Percentiles rank a stretch among this genome's conserved stretches.
These are phyloP conservation scores for Arctium minus DNA, from an alignment of 129 eudicot genomes.

Conservation along the genomic window DNA sequence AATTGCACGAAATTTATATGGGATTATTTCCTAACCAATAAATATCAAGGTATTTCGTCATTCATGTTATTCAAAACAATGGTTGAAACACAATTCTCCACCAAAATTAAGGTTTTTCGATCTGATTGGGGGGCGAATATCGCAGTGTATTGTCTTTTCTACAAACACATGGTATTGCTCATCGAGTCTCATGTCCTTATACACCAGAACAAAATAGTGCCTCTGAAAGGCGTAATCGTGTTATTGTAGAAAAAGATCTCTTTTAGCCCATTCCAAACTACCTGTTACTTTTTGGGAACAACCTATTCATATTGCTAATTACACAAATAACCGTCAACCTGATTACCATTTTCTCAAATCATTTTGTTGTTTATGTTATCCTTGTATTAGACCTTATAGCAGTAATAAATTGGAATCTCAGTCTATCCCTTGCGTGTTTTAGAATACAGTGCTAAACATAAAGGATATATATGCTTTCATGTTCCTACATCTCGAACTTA, in stretches of 20 bases:
- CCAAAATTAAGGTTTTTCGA: no score
- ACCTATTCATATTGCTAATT: background rate
- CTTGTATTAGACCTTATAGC: background rate
- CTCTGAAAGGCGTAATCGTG: background rate
- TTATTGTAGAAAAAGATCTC: background rate
- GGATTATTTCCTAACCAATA: background rate
- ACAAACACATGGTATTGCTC: background rate
- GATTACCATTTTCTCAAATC: background rate
- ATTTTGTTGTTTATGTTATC: background rate
- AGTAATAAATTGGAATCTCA: background rate
- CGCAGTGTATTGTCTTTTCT: background rate
- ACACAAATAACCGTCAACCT: background rate
- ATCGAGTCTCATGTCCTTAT: background rate
- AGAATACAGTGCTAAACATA: background rate
- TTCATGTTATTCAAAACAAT: background rate
- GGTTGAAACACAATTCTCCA: background rate
- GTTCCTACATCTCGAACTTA: no score
- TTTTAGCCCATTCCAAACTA: background rate
- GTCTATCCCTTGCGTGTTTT: background rate
- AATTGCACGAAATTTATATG: background rate
- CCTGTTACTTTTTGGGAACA: background rate
- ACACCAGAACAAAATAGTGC: background rate
- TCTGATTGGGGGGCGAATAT: background rate
- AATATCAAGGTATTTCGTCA: background rate
- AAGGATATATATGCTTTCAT: no score